A percentile compares a stretch with the other conserved stretches of the same genome.
These are phyloP conservation scores for Aspergillus pseudoterreus DNA, from an alignment of 2,329 filamentous ascomycete species.

Conservation along the genomic window DNA sequence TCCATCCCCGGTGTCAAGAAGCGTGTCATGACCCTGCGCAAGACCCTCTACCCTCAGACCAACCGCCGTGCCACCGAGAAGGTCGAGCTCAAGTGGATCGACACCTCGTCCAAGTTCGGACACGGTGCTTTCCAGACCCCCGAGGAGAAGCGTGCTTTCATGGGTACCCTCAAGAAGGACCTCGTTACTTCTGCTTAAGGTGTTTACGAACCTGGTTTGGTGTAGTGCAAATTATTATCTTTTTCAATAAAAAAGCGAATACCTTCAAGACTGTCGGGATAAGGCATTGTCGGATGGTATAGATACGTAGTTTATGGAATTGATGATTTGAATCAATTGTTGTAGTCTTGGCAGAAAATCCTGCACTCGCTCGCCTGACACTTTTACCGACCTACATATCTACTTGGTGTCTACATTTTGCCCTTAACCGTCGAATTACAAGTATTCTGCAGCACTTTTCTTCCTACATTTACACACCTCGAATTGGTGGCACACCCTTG, in stretches of 20 bases:
- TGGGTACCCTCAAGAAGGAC: slow-evolving; percentile 99
- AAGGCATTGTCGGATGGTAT: too few relatives aligned
- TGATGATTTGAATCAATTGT: not conserved
- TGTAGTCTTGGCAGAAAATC: too few relatives aligned
- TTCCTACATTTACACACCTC: too few relatives aligned
- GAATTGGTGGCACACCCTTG: not conserved
- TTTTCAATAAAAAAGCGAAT: slow-evolving; percentile 42
- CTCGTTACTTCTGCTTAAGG: slow-evolving; percentile 55
- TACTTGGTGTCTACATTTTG: too few relatives aligned
- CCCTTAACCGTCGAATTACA: too few relatives aligned
- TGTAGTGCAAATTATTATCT: slow-evolving; percentile 37
- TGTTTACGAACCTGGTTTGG: slow-evolving; percentile 35
- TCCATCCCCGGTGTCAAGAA: slow-evolving; percentile 98
- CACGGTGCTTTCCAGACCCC: slow-evolving; percentile 99
- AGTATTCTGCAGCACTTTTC: too few relatives aligned
- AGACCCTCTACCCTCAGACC: slow-evolving; percentile 97
- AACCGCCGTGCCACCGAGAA: slow-evolving; percentile 96
- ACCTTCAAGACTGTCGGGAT: slow-evolving; percentile 16
- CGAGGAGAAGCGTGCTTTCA: slow-evolving; percentile 95
- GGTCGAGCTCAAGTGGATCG: slow-evolving; percentile 99
- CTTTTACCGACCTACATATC: too few relatives aligned
- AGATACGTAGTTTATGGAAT: not conserved
- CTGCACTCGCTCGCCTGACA: too few relatives aligned
- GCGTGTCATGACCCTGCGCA: slow-evolving; percentile 97
- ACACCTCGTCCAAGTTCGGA: slow-evolving; percentile 99